These are phyloP conservation scores for Phytopythium kandeliae DNA, from an alignment of 352 stramenopile species.

Conservation along the genomic window DNA sequence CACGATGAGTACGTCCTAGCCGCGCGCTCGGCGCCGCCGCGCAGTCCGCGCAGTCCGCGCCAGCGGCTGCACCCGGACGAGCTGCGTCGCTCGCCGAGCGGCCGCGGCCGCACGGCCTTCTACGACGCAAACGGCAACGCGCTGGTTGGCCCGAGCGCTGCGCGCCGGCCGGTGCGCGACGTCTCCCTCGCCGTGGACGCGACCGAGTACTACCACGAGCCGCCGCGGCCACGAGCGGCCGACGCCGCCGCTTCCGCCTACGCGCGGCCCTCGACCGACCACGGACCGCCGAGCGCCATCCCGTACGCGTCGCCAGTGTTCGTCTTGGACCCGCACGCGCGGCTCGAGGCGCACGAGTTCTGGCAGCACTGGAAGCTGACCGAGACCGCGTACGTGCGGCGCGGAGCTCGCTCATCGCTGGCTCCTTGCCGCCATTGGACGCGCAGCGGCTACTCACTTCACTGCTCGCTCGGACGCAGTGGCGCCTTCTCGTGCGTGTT, in stretches of 20 bases:
- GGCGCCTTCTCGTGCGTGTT: conserved; percentile 74
- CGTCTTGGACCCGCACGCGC: conserved; percentile 29
- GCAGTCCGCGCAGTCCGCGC: conserved; percentile 3
- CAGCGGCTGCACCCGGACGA: conserved; percentile 11
- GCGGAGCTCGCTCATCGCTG: too few species aligned
- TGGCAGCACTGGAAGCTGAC: conserved; percentile 49
- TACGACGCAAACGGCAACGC: conserved; percentile 35
- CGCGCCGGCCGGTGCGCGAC: neutral
- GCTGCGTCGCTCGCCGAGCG: neutral
- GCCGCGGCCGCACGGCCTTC: conserved; percentile 22
- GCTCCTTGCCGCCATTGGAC: too few species aligned
- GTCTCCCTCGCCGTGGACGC: conserved; percentile 11
- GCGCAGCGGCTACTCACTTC: too few species aligned
- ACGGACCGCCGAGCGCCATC: conserved; percentile 20
- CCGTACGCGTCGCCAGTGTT: conserved; percentile 61
- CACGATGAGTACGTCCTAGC: conserved; percentile 4
- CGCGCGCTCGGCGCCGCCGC: conserved; percentile 6
- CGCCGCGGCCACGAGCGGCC: conserved; percentile 3
- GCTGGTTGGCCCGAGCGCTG: neutral
- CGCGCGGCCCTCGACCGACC: conserved; percentile 6
- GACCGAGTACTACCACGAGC: conserved; percentile 9
- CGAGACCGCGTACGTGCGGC: conserved; percentile 65
- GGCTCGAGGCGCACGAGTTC: conserved; percentile 15
- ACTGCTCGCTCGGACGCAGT: conserved; percentile 22
- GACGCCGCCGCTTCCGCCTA: conserved; percentile 8